Percentiles rank a stretch among this genome's conserved stretches.
phyloP scores from a whole-genome alignment of 2,329 filamentous ascomycete genomes.

The Penicillium fuscoglaucum region DNA sequence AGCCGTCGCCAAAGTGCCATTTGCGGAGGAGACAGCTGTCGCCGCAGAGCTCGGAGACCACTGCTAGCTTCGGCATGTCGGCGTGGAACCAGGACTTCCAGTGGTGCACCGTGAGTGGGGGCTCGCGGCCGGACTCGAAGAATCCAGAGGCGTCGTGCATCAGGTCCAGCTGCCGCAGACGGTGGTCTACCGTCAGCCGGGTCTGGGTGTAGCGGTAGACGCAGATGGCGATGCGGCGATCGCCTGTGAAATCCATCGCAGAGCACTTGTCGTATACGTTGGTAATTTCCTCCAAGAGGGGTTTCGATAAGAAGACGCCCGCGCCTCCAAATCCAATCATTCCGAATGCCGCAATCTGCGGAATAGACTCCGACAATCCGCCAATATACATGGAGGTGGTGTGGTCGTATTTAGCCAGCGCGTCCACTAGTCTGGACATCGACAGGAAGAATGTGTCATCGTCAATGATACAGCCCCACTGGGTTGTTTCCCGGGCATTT shows the following conservation, averaged over 20 bases:
- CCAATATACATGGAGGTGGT: constrained; percentile 56
- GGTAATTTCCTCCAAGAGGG: constrained; percentile 52
- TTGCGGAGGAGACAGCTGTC: constrained; percentile 58
- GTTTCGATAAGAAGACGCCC: constrained; percentile 58
- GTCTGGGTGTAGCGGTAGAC: constrained; percentile 57
- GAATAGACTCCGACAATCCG: constrained; percentile 58
- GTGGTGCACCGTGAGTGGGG: constrained; percentile 61
- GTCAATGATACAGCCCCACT: constrained; percentile 60
- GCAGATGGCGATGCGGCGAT: constrained; percentile 59
- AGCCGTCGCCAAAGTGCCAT: constrained; percentile 49
- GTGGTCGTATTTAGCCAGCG: constrained; percentile 52
- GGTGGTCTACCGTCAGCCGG: constrained; percentile 56
- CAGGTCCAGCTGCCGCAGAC: constrained; percentile 60
- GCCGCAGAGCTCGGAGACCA: constrained; percentile 55
- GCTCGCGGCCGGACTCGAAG: constrained; percentile 56
- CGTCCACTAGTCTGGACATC: constrained; percentile 52
- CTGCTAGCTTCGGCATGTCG: constrained; percentile 53
- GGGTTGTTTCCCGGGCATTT: constrained; percentile 47
- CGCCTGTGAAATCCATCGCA: constrained; percentile 49
- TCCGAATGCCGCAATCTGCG: constrained; percentile 55
- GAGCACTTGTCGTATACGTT: constrained; percentile 54
- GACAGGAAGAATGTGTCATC: constrained; percentile 66
- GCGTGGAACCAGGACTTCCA: constrained; percentile 62
- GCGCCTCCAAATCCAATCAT: constrained; percentile 63
- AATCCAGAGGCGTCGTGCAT: constrained; percentile 58